Percentiles rank a stretch among this genome's conserved stretches.
phyloP scores from a whole-genome alignment of 352 stramenopile species.

The Salisapilia sapeloensis region DNA sequence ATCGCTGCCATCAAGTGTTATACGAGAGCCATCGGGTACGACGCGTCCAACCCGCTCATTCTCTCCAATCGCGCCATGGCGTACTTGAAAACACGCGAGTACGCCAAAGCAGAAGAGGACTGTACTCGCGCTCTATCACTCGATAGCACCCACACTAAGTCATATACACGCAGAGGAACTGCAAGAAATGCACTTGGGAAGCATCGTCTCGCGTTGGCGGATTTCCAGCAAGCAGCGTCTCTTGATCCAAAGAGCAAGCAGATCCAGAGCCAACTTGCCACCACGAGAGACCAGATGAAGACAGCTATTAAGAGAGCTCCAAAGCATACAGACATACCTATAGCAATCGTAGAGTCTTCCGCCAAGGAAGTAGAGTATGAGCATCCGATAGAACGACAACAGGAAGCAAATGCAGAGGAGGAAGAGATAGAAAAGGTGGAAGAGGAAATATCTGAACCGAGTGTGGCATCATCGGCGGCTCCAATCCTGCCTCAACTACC shows the following conservation, averaged over 20 bases:
- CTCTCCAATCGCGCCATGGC: constrained; percentile 86
- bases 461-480: not conserved
- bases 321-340: constrained; percentile 22
- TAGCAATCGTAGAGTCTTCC: constrained; percentile 12
- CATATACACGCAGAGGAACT: constrained; percentile 63
- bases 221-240: constrained; percentile 45
- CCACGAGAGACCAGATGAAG: constrained; percentile 46
- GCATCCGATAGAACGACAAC: not conserved
- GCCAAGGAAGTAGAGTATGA: not conserved
- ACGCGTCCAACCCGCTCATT: constrained; percentile 49
- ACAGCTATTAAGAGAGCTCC: constrained; percentile 47
- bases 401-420: constrained; percentile 2
- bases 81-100: constrained; percentile 77
- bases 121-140: constrained; percentile 69
- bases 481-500: constrained; percentile 27
- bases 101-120: constrained; percentile 79
- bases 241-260: constrained; percentile 66
- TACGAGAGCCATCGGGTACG: constrained; percentile 63
- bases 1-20: constrained; percentile 83
- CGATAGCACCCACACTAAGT: constrained; percentile 76
- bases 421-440: constrained; percentile 2
- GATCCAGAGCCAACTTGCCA: constrained; percentile 27
- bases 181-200: constrained; percentile 74
- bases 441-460: constrained; percentile 4
- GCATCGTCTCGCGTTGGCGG: constrained; percentile 63